Conservation (phyloP, 2,329 filamentous ascomycete species). For the Cladosporium sp. region DNA sequence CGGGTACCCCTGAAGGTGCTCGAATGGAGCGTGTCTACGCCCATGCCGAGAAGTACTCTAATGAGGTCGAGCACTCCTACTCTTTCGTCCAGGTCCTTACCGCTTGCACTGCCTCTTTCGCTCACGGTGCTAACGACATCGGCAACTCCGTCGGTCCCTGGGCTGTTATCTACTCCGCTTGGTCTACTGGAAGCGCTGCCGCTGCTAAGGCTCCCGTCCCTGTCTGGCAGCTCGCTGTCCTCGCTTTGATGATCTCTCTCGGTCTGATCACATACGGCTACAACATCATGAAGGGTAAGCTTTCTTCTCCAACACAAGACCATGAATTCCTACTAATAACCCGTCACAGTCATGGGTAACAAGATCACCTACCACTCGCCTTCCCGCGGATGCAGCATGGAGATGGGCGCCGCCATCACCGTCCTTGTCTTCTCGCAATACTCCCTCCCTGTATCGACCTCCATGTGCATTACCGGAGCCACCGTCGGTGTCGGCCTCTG, state of each 20-base stretch:
- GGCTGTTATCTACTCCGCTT: conserved; percentile 60
- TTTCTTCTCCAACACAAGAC: conserved; percentile 39
- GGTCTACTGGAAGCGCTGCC: conserved; percentile 45
- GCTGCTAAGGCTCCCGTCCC: conserved; percentile 63
- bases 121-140: conserved; percentile 66
- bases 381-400: conserved; percentile 56
- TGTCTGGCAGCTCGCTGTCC: conserved; percentile 71
- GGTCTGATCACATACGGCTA: conserved; percentile 62
- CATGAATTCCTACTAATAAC: background rate
- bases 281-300: conserved; percentile 59
- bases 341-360: conserved; percentile 47
- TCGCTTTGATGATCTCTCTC: conserved; percentile 51
- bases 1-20: conserved; percentile 66
- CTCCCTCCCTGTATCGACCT: conserved; percentile 60
- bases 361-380: conserved; percentile 58
- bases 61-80: conserved; percentile 60
- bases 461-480: conserved; percentile 60
- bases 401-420: conserved; percentile 58
- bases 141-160: conserved; percentile 61
- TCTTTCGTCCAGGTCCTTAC: conserved; percentile 64
- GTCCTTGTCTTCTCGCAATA: conserved; percentile 62
- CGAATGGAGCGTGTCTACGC: conserved; percentile 62
- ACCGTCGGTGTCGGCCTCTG: conserved; percentile 61
- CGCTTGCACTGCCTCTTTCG: conserved; percentile 68
- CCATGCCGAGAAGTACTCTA: conserved; percentile 57